Evolutionary conservation across 1,284 basidiomycete genomes (phyloP), one percentile per base, ranked within the genome.

Genomic region (Tetrapyrgos nigripes): DNA sequence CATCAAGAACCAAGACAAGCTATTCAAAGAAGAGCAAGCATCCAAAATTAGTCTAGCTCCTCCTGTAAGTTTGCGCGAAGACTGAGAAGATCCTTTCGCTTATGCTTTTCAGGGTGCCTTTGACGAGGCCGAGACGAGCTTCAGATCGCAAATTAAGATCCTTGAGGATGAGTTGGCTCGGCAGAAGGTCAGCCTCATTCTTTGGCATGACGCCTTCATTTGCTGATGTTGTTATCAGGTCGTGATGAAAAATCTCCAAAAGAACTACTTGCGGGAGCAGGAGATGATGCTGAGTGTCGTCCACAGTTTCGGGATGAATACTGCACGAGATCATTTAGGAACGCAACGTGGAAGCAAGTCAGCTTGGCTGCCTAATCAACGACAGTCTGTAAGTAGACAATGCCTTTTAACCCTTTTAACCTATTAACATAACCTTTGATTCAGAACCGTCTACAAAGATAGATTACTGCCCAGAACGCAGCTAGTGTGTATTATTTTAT

Each of bases 1-100:
- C 73, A 96, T 97, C 79, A 93, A 93, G 73, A 83, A 89, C 53
- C 96, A 97, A 73, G 94, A 97, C 77, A 92, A 93, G 65, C 79
- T 94, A 29, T 91, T 93, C 76, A 92, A 90, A 66, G 88, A 92
- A 68, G 87, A 91, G 63, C 86, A 88, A 55, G 83, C 83, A 4
- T 83, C 82, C 59, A 80, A 76, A 64, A 71, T 74, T 48, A 67
- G 64, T 37, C 62, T 68, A 57, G 63, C 53, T 58, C 24, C 71
- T 49, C 69, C 76, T 52, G 77, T 77, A 57, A 46, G 73, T 66
- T 33, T 21, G 17, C 3, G 29, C 13, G 4, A n/a, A n/a, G n/a
- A n/a, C n/a, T n/a, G n/a, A n/a, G n/a, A n/a, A n/a, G 23, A 43
- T 19, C 29, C 55, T 4, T 2, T 3, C 14, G 10, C 35, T 9